A percentile compares a stretch with the other conserved stretches of the same genome.
Evolutionary conservation across 768 basidiomycete genomes (phyloP).

Genomic region (Chlorophyllum brunneum): DNA sequence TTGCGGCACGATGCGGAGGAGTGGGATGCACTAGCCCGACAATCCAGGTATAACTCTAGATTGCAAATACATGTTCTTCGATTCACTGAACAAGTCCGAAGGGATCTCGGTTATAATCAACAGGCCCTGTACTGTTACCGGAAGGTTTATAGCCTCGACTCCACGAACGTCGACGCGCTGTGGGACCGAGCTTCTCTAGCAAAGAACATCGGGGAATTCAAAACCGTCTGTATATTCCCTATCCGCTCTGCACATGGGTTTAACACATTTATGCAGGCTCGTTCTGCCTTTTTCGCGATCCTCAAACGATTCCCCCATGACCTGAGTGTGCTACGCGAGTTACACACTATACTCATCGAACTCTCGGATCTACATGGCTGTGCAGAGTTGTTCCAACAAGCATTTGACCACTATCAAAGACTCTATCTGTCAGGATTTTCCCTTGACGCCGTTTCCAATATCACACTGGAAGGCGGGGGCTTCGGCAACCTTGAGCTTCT

Average conservation of each 20-base stretch:
- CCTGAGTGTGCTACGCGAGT: conserved; percentile 70
- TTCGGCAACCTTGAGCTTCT: conserved; percentile 72
- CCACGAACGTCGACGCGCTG: conserved; percentile 76
- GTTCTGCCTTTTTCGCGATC: conserved; percentile 62
- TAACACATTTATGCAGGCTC: conserved; percentile 36
- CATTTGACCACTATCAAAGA: conserved; percentile 65
- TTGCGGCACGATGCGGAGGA: conserved; percentile 78
- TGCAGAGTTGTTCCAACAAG: conserved; percentile 62
- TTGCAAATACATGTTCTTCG: not conserved
- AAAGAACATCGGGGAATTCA: conserved; percentile 66
- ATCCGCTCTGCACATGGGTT: not conserved
- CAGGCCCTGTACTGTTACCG: conserved; percentile 92
- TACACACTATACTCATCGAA: conserved; percentile 75
- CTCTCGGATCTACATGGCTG: conserved; percentile 64
- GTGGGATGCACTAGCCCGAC: conserved; percentile 77
- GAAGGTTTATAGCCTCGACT: conserved; percentile 76
- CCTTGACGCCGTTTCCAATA: conserved; percentile 21
- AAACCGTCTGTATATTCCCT: conserved; percentile 43
- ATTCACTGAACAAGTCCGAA: conserved; percentile 20
- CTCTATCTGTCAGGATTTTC: conserved; percentile 41
- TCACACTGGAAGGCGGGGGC: conserved; percentile 35
- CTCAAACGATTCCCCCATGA: conserved; percentile 78
- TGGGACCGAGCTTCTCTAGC: conserved; percentile 89
- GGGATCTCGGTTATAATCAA: conserved; percentile 69
- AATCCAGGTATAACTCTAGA: conserved; percentile 53